A percentile compares a stretch with the other conserved stretches of the same genome.
Evolutionary conservation across 345 rosid species (phyloP).

Genomic region (Brassica rapa): DNA sequence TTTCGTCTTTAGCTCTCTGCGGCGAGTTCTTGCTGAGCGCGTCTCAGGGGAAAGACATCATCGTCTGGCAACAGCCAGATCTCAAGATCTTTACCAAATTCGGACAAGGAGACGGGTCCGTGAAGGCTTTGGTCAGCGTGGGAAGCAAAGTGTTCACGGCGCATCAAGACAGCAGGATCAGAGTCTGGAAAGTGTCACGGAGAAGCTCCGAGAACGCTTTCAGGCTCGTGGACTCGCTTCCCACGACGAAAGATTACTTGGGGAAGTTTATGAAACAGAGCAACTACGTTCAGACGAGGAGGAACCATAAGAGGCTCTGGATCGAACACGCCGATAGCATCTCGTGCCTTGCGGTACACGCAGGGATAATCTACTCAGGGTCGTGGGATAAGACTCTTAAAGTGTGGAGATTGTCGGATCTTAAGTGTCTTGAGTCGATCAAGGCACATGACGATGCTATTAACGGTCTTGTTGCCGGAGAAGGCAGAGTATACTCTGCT

Average conservation of each 20-base stretch:
- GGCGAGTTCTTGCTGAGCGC: slow-evolving; percentile 93
- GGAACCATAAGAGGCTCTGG: slow-evolving; percentile 73
- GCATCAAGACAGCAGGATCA: slow-evolving; percentile 88
- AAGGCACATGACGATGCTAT: slow-evolving; percentile 89
- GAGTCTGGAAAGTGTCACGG: slow-evolving; percentile 85
- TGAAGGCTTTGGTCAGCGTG: slow-evolving; percentile 73
- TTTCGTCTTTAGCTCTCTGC: slow-evolving; percentile 79
- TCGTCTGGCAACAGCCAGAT: slow-evolving; percentile 99
- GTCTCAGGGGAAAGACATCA: slow-evolving; percentile 91
- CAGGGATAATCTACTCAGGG: slow-evolving; percentile 75
- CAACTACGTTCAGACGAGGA: slow-evolving; percentile 68
- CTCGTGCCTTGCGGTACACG: slow-evolving; percentile 70
- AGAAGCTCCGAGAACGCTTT: slow-evolving; percentile 71
- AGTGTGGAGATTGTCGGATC: slow-evolving; percentile 83
- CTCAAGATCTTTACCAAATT: slow-evolving; percentile 81
- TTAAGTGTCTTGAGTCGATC: slow-evolving; percentile 85
- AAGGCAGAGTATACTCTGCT: slow-evolving; percentile 77
- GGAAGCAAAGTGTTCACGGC: slow-evolving; percentile 78
- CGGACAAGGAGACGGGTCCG: slow-evolving; percentile 89
- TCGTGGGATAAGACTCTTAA: slow-evolving; percentile 97
- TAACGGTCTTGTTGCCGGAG: slow-evolving; percentile 62
- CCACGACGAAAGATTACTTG: slow-evolving; percentile 75
- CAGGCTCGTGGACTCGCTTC: slow-evolving; percentile 75
- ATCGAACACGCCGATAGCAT: slow-evolving; percentile 88
- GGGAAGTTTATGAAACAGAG: slow-evolving; percentile 88